Percentiles rank a stretch among this genome's conserved stretches.
Conservation (phyloP, 495 filamentous ascomycete genomes). For the Aspergillus nidulans region DNA sequence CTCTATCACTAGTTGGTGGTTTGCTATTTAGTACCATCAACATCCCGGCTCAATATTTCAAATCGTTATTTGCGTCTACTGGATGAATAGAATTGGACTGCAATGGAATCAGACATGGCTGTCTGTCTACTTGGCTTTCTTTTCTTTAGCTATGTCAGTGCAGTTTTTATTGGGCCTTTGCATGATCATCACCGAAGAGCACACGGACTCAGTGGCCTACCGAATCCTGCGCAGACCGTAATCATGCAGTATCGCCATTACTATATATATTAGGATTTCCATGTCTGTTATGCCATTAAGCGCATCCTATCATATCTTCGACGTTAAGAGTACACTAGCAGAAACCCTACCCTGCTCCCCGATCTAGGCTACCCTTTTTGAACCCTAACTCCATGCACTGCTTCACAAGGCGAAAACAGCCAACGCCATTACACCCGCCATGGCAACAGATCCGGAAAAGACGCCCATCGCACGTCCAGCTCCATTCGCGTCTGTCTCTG, state of each 20-base stretch:
- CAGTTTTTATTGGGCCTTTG: no score
- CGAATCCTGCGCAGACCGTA: background rate
- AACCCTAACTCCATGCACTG: background rate
- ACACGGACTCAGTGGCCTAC: background rate
- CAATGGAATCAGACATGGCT: background rate
- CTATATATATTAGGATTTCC: no score
- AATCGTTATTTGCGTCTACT: background rate
- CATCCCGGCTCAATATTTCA: background rate
- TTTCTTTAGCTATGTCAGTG: no score
- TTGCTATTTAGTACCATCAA: background rate
- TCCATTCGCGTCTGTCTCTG: constrained; percentile 1
- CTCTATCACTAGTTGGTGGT: background rate
- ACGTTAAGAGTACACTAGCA: background rate
- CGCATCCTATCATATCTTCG: background rate
- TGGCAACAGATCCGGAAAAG: background rate
- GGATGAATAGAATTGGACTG: background rate
- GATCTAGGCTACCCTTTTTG: no score
- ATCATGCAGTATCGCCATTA: background rate
- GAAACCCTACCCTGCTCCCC: no score
- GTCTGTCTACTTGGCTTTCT: background rate
- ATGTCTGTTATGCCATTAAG: no score
- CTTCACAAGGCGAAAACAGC: constrained; percentile 4
- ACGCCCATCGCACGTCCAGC: background rate
- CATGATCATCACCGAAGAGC: no score
- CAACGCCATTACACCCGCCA: constrained; percentile 1